Percentiles rank a stretch among this genome's conserved stretches.
Evolutionary conservation across 2,329 filamentous ascomycete genomes (phyloP).

Genomic region (Ophiosphaerella korrae): DNA sequence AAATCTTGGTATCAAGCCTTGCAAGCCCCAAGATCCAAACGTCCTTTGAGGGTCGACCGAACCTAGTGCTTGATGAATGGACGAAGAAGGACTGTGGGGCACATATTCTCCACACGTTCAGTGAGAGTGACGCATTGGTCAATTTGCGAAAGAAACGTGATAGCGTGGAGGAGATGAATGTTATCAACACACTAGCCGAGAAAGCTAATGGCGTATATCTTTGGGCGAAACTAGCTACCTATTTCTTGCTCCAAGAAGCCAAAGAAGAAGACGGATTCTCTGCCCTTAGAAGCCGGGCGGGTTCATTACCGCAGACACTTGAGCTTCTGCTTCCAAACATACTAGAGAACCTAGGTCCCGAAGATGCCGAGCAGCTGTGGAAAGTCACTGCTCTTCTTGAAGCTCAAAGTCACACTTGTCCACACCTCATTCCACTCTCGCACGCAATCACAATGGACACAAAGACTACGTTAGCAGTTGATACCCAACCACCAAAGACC

Average conservation of each 20-base stretch:
- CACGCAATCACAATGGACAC: slow-evolving; percentile 28
- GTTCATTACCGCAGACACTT: slow-evolving; percentile 29
- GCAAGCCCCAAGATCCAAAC: slow-evolving; percentile 23
- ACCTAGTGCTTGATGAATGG: slow-evolving; percentile 27
- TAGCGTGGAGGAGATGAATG: slow-evolving; percentile 24
- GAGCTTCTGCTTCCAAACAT: slow-evolving; percentile 31
- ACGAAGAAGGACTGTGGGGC: slow-evolving; percentile 25
- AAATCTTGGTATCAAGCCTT: slow-evolving; percentile 39
- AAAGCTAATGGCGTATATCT: slow-evolving; percentile 34
- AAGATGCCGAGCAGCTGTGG: slow-evolving; percentile 23
- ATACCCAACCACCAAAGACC: slow-evolving; percentile 21
- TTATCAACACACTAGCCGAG: slow-evolving; percentile 28
- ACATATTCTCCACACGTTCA: slow-evolving; percentile 21
- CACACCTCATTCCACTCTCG: slow-evolving; percentile 29
- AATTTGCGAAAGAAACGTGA: slow-evolving; percentile 28
- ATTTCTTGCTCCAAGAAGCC: slow-evolving; percentile 26
- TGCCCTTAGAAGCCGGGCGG: slow-evolving; percentile 26
- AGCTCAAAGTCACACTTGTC: slow-evolving; percentile 20
- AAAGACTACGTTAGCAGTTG: slow-evolving; percentile 21
- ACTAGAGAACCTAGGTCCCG: slow-evolving; percentile 12
- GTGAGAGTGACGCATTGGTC: slow-evolving; percentile 23
- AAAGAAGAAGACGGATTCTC: slow-evolving; percentile 28
- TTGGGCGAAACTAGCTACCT: slow-evolving; percentile 31
- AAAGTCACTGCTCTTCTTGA: slow-evolving; percentile 32
- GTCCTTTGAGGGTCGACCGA: slow-evolving; percentile 29